Percentiles rank a stretch among this genome's conserved stretches.
These are phyloP conservation scores for Byssoonygena ceratinophila DNA, from an alignment of 2,329 filamentous ascomycete genomes.

Conservation along the genomic window DNA sequence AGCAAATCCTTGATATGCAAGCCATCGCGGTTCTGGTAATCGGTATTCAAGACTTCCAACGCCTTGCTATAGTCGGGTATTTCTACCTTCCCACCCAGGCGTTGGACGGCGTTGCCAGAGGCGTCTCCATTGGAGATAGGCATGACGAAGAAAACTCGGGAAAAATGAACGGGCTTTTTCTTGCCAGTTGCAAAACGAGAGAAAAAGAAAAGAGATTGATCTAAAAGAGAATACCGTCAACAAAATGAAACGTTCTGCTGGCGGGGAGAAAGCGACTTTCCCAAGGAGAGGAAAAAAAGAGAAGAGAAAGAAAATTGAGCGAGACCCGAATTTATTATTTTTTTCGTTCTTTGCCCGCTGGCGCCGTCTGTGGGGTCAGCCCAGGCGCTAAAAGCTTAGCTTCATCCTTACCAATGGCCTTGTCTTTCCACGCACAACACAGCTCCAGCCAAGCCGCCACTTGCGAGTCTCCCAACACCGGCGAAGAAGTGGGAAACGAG, in stretches of 20 bases:
- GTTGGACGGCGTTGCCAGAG: slow-evolving; percentile 41
- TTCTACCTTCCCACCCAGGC: slow-evolving; percentile 40
- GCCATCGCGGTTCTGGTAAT: slow-evolving; percentile 73
- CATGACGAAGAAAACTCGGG: slow-evolving; percentile 47
- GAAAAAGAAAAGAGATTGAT: slow-evolving; percentile 19
- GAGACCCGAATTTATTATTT: slow-evolving; percentile 11
- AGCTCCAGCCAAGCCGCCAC: neutral
- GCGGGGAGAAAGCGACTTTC: slow-evolving; percentile 52
- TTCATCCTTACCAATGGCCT: neutral
- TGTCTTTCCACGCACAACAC: neutral
- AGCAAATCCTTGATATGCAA: slow-evolving; percentile 77
- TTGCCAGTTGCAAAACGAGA: slow-evolving; percentile 12
- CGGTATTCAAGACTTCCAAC: slow-evolving; percentile 62
- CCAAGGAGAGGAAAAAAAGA: slow-evolving; percentile 43
- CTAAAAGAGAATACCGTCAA: slow-evolving; percentile 35
- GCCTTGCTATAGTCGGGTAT: slow-evolving; percentile 65
- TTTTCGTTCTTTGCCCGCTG: neutral
- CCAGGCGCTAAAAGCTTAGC: slow-evolving; percentile 9
- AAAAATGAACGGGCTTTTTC: neutral
- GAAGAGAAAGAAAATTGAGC: slow-evolving; percentile 20
- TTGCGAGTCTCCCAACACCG: neutral
- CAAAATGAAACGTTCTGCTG: slow-evolving; percentile 41
- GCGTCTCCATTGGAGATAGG: slow-evolving; percentile 57
- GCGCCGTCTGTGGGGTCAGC: slow-evolving; percentile 4
- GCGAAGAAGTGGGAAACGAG: neutral